Evolutionary conservation across 2,329 filamentous ascomycete species (phyloP).

Genomic region (Xylariaceae sp.): DNA sequence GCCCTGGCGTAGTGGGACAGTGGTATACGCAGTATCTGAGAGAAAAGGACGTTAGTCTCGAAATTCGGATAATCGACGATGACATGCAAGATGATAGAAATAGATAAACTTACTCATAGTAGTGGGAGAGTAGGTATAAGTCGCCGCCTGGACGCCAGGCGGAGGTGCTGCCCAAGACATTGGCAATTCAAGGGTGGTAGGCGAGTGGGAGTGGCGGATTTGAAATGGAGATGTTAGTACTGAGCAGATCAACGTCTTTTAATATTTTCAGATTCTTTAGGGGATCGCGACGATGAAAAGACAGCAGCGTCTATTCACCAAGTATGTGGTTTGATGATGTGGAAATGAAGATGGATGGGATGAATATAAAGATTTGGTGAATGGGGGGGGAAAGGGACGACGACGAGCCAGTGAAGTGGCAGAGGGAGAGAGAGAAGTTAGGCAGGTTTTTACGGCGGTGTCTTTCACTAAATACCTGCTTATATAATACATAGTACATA

Average conservation of each 20-base stretch:
- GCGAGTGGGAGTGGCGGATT: background rate
- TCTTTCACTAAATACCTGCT: background rate
- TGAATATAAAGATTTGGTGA: background rate
- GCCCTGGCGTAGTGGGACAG: conserved; percentile 46
- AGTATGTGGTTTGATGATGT: conserved; percentile 3
- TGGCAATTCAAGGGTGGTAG: conserved; percentile 8
- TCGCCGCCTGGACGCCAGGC: conserved; percentile 33
- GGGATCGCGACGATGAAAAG: conserved; percentile 3
- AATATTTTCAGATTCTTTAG: background rate
- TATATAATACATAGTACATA: no score
- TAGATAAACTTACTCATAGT: conserved; percentile 24
- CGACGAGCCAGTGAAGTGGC: conserved; percentile 1
- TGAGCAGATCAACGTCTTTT: background rate
- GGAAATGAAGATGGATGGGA: conserved; percentile 1
- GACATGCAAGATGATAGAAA: background rate
- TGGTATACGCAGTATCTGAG: conserved; percentile 46
- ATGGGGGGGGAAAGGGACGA: conserved; percentile 6
- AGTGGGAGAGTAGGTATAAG: conserved; percentile 31
- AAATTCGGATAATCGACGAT: background rate
- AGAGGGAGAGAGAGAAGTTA: conserved; percentile 15
- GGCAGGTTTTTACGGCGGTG: conserved; percentile 10
- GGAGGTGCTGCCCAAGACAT: conserved; percentile 37
- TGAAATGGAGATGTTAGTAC: background rate
- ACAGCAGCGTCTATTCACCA: conserved; percentile 6
- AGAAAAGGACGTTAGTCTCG: conserved; percentile 33